A percentile compares a stretch with the other conserved stretches of the same genome.
Evolutionary conservation across 1,284 basidiomycete species (phyloP).

Genomic region (Thecaphora thlaspeos): DNA sequence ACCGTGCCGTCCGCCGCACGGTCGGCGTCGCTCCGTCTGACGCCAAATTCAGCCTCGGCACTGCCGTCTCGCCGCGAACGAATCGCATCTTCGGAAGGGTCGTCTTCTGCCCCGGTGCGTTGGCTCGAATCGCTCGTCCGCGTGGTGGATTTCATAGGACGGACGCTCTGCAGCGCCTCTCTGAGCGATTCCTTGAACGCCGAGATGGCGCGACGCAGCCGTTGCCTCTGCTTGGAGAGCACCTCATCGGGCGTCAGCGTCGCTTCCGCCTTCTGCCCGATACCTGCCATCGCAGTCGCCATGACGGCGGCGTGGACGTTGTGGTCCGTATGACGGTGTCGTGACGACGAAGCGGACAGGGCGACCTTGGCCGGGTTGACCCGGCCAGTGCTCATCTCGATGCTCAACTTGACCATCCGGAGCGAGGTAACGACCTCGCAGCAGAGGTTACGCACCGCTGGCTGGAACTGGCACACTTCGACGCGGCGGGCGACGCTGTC

Average conservation of each 20-base stretch:
- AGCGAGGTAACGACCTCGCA: conserved; percentile 16
- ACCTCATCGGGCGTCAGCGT: background rate
- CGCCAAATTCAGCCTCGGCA: no score
- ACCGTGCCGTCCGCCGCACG: no score
- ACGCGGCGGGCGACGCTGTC: conserved; percentile 9
- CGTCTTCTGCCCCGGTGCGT: no score
- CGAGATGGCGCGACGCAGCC: conserved; percentile 4
- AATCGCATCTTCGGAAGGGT: no score
- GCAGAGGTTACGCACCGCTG: conserved; percentile 10
- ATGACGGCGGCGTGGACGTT: background rate
- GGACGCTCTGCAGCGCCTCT: conserved; percentile 11
- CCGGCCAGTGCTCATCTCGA: conserved; percentile 7
- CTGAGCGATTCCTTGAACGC: conserved; percentile 18
- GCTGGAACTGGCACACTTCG: conserved; percentile 3
- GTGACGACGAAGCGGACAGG: background rate
- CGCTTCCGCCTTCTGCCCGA: background rate
- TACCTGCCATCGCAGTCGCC: background rate
- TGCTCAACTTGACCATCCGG: conserved; percentile 9
- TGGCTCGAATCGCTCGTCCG: no score
- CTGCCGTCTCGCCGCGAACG: no score
- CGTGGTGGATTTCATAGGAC: no score
- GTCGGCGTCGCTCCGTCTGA: no score
- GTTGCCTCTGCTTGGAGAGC: conserved; percentile 4
- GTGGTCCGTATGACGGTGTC: background rate
- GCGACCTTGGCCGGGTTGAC: background rate